phyloP scores from a whole-genome alignment of 2,329 filamentous ascomycete genomes.

The Clarireedia homoeocarpa region DNA sequence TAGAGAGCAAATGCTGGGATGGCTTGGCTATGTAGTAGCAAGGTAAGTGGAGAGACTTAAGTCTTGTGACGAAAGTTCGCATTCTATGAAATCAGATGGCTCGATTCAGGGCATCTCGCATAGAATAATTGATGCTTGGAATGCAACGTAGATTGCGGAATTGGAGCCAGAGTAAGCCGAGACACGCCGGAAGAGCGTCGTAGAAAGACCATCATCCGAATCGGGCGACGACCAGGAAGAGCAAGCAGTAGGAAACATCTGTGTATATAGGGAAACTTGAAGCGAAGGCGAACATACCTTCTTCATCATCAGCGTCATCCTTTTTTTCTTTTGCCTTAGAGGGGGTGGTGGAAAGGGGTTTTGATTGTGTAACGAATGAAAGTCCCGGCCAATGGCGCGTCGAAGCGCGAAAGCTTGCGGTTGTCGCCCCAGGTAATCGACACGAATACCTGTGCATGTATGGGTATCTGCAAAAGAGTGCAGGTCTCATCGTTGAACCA shows the following conservation, averaged over 20 bases:
- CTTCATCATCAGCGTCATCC: too few relatives aligned
- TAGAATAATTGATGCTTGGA: not conserved
- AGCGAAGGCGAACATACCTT: too few relatives aligned
- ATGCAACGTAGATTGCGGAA: not conserved
- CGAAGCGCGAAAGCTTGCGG: not conserved
- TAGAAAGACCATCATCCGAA: not conserved
- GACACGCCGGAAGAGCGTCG: not conserved
- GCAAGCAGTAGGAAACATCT: not conserved
- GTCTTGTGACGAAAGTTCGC: not conserved
- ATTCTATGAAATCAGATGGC: not conserved
- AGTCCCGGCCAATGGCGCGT: slow-evolving; percentile 6
- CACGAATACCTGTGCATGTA: not conserved
- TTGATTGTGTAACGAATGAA: not conserved
- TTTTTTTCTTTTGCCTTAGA: too few relatives aligned
- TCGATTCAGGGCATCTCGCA: not conserved
- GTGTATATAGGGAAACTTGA: not conserved
- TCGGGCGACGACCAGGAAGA: not conserved
- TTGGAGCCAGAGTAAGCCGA: not conserved
- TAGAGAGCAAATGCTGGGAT: too few relatives aligned
- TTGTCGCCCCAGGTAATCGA: not conserved
- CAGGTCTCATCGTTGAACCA: slow-evolving; percentile 3
- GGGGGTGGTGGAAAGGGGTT: not conserved
- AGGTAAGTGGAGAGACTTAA: too few relatives aligned
- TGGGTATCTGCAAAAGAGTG: not conserved
- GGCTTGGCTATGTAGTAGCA: not conserved